Base-by-base conservation (phyloP, 1,284 basidiomycete genomes). In the Ceratobasidium sp. region DNA sequence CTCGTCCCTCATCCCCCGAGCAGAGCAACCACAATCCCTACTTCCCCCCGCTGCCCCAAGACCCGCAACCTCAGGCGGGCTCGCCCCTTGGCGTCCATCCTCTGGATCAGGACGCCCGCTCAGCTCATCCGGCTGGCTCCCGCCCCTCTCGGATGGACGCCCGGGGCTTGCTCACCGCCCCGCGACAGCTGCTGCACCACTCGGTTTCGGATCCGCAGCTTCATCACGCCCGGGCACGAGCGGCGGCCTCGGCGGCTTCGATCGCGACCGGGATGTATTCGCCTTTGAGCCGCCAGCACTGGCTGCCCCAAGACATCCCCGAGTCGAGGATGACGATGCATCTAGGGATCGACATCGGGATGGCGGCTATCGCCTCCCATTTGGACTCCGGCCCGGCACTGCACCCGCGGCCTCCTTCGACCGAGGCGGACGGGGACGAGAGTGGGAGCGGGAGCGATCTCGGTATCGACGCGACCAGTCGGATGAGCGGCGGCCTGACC, bases 1-100 rank as follows among this genome's bases (percentile, higher is more conserved):
- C 76, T 71, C 76, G 64, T 61, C 68, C 59, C 59, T 77, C 76
- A 70, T 77, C 76, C 56, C 68, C 76, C 76, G 68, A 52, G 65
- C 74, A 67, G 70, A 73, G 32, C 70, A 64, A 64, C 19, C 73
- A 78, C 77, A 78, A 78, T 78, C 77, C 77, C 46, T 78, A 76
- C 67, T 78, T 78, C 73, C 77, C 77, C 51, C 77, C 77, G 67
- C 65, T 78, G 8, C 57, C 65, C 17, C 51, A 56, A 46, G 67
- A 61, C 56, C 62, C 52, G 65, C 75, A 67, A 67, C 75, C 59
- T 46, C 75, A 57, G 75, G 65, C 52, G 37, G 65, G 15, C 65
- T 67, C 67, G 43, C 70, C 75, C n/a, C 40, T 59, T 70, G 68
- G 68, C 68, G 57, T 43, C 40, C 70, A 37, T 59, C 59, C 19